Evolutionary conservation across 345 rosid genomes (phyloP), one percentile per base, ranked within the genome.

Genomic region (Bretschneidera sinensis): DNA sequence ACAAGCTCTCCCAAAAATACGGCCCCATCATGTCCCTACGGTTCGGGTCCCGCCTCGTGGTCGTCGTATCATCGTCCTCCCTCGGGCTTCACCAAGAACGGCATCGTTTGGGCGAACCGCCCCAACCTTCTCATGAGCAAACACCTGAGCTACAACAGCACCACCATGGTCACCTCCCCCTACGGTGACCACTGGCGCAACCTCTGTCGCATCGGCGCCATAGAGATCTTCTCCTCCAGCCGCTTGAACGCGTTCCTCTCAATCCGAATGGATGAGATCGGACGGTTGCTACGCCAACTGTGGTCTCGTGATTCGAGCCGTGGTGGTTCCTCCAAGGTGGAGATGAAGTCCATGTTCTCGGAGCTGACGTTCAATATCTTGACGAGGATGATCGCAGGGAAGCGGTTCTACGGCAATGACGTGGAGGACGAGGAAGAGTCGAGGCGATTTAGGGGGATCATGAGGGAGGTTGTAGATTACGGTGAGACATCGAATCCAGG

Each of bases 151-250:
- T 81, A 81, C 61, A 72, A 76, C 66, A 55, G 63, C 56, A 71
- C 80, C 23, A 67, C 75, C 24, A 14, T 78, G 7, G 63, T 43
- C 5, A 16, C 43, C 0, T 55, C 83, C 8, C 57, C 81, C 17
- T 81, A 84, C 54, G 85, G 87, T 0, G 77, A 78, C 47, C 81
- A 77, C 31, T 84, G 90, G 86, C 76, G 87, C 62, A 84, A 81
- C 71, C 83, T 77, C 15, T 82, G 84, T 35, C 81, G 81, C 31
- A 75, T 79, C 34, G 24, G 68, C 22, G 59, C 83, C 22, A 21
- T 74, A 0, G 83, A 81, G 24, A 58, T 84, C 28, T 59, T 84
- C 64, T 77, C 85, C 4, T 24, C 71, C 0, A 59, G 51, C 51
- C 75, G 80, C 25, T 74, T 81, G 0, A 75, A 78, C 48, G 22